Conservation (phyloP, 2,329 filamentous ascomycete genomes). For the Fusarium sp. region DNA sequence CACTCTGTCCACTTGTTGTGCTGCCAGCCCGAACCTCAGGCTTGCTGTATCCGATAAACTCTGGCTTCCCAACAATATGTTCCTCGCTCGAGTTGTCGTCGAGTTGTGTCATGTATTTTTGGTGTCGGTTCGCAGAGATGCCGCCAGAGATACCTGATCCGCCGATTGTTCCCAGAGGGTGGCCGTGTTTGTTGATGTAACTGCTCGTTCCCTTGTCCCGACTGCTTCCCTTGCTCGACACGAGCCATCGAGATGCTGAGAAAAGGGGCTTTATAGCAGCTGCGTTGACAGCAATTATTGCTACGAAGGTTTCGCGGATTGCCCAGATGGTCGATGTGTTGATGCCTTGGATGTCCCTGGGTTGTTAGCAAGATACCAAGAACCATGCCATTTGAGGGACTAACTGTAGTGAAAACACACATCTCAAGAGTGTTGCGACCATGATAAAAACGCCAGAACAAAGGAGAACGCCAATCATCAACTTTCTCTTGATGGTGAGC, state of each 20-base stretch:
- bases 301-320: conserved; percentile 58
- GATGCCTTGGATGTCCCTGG: conserved; percentile 50
- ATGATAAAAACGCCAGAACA: conserved; percentile 60
- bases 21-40: conserved; percentile 39
- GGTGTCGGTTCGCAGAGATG: conserved; percentile 20
- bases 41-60: conserved; percentile 36
- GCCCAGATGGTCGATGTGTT: conserved; percentile 57
- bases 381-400: accelerated
- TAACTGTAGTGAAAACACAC: conserved; percentile 50
- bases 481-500: conserved; percentile 52
- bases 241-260: conserved; percentile 49
- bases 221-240: conserved; percentile 49
- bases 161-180: conserved; percentile 44
- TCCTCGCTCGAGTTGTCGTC: conserved; percentile 50
- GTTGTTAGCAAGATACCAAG: background rate
- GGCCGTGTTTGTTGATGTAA: conserved; percentile 43
- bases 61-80: conserved; percentile 43
- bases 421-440: conserved; percentile 56
- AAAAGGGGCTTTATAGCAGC: conserved; percentile 56
- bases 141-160: conserved; percentile 30
- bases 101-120: conserved; percentile 42
- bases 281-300: conserved; percentile 57
- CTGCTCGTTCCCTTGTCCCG: conserved; percentile 41
- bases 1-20: conserved; percentile 33
- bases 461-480: conserved; percentile 54